phyloP scores from a whole-genome alignment of 768 basidiomycete species.

The Coprinopsis strossmayeri region DNA sequence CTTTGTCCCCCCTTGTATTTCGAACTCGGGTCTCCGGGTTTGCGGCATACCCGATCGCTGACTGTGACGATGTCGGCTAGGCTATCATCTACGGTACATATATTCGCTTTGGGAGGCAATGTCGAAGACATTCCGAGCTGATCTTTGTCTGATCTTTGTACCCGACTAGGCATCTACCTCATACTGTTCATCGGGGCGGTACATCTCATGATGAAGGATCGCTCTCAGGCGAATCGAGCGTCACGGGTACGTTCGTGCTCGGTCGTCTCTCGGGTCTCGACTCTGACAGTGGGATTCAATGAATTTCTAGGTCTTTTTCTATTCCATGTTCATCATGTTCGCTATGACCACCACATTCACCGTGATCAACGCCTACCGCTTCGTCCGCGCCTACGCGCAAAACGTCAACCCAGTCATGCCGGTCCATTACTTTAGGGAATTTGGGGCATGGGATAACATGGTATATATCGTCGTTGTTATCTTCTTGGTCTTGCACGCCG shows the following conservation, averaged over 20 bases:
- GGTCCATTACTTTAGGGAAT: not conserved
- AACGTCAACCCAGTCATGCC: not conserved
- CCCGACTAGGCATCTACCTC: not conserved
- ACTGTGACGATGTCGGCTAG: no score
- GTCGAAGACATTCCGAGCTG: not conserved
- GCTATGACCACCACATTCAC: not conserved
- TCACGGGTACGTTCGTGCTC: not conserved
- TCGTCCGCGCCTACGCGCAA: constrained; percentile 1
- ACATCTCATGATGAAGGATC: not conserved
- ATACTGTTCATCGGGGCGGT: not conserved
- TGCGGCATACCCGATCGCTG: no score
- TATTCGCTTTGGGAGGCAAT: not conserved
- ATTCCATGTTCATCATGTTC: constrained; percentile 1
- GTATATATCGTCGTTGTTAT: not conserved
- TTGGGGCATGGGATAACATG: not conserved
- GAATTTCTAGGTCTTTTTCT: not conserved
- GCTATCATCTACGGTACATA: no score
- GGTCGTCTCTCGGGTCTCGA: not conserved
- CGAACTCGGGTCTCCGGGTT: no score
- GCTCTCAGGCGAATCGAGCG: not conserved
- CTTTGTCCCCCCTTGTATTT: not conserved
- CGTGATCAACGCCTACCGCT: constrained; percentile 3
- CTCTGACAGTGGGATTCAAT: not conserved
- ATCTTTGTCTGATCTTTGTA: not conserved
- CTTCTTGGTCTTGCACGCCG: not conserved